Percentiles rank a stretch among this genome's conserved stretches.
phyloP scores from a whole-genome alignment of 2,329 filamentous ascomycete genomes.

The Lecanicillium sp. region DNA sequence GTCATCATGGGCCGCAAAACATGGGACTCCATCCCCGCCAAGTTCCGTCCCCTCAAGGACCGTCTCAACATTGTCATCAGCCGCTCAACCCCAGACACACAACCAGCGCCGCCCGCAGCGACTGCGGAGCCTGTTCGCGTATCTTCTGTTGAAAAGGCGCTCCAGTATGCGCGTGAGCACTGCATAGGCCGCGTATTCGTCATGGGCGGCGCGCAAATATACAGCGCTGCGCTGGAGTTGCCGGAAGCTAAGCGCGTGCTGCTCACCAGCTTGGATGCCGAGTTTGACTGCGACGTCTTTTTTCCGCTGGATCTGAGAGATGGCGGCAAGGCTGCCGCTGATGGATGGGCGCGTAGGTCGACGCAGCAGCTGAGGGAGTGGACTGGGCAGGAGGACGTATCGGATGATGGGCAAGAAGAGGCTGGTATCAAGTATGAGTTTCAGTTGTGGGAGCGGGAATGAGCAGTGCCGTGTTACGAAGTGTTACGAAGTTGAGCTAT shows the following conservation, averaged over 20 bases:
- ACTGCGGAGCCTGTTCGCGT: conserved; percentile 44
- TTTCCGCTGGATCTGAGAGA: conserved; percentile 54
- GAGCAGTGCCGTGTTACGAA: background rate
- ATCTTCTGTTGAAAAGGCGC: conserved; percentile 48
- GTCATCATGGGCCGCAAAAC: conserved; percentile 98
- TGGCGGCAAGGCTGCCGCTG: conserved; percentile 18
- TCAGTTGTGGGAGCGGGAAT: conserved; percentile 60
- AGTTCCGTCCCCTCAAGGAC: conserved; percentile 70
- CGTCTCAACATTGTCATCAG: conserved; percentile 78
- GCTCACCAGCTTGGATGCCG: conserved; percentile 58
- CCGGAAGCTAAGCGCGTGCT: conserved; percentile 53
- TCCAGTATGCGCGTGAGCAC: conserved; percentile 36
- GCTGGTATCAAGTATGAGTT: conserved; percentile 59
- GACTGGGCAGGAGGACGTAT: conserved; percentile 53
- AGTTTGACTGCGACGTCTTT: conserved; percentile 70
- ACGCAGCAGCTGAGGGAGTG: conserved; percentile 50
- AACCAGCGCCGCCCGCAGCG: conserved; percentile 8
- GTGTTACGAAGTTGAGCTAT: conserved; percentile 6
- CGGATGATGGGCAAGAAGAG: conserved; percentile 51
- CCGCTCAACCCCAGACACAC: conserved; percentile 30
- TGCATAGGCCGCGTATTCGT: conserved; percentile 58
- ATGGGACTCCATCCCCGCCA: conserved; percentile 79
- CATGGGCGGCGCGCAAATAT: conserved; percentile 86
- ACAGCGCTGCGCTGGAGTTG: conserved; percentile 58
- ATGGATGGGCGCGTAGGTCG: conserved; percentile 46